Base-by-base conservation (phyloP, 2,329 filamentous ascomycete species). In the Cladophialophora exuberans region DNA sequence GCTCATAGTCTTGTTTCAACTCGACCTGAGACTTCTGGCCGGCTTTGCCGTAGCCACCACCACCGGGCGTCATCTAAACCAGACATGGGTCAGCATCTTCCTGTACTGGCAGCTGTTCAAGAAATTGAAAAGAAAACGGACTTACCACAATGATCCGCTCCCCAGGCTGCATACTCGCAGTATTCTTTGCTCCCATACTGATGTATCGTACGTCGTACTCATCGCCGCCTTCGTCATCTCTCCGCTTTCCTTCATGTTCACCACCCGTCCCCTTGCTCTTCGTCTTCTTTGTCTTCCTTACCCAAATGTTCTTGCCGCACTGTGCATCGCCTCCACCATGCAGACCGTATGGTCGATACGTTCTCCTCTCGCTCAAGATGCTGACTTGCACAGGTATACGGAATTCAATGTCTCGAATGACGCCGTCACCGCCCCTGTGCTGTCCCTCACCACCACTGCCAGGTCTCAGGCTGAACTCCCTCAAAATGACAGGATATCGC, bases 221-320 rank as follows among this genome's bases (percentile, higher is more conserved):
- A 61, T 59, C 54, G 11, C 68, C 64, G 7, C 67, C 61, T 9
- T 46, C 58, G 38, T 63, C 60, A n/a, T 62, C 79, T 6, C 79
- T 77, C 15, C 81, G 62, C 48, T 79, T 79, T 50, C 81, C 77
- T 53, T 75, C 75, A 48, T 76, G 67, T 51, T 73, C 74, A 59
- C 73, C 70, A 1, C 33, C 67, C 60, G 23, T n/a, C 10, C 70
- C 67, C 31, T 66, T 61, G 23, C 51, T 63, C 4, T 62, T 59
- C 6, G 51, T 74, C 69, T 83, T 84, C 62, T 79, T 76, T 49
- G 93, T 86, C 57, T 83, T 86, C 6, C 89, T 79, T 26, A 95
- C 85, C 93, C 93, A 97, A 41, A 95, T 76, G 64, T 97, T 97
- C 58, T 92, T 74, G 0, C 93, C 93, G 46, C 88, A 87, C 63